A percentile compares a stretch with the other conserved stretches of the same genome.
Evolutionary conservation across 139 green algal genomes (phyloP).

Genomic region (Chlamydomonas sp.): DNA sequence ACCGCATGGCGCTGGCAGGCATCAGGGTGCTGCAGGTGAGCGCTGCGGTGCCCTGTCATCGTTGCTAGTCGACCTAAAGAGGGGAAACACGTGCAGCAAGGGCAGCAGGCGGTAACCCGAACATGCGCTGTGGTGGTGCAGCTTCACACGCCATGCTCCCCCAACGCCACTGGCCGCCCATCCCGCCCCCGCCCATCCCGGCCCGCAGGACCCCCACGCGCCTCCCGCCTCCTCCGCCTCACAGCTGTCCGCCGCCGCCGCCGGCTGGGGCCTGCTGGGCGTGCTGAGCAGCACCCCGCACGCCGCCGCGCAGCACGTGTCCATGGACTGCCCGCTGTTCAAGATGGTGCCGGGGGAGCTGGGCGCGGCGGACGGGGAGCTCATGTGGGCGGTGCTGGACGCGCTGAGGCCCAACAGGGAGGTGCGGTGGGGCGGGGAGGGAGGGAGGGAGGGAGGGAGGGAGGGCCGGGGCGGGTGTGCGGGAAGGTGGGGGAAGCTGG

Average conservation of each 20-base stretch:
- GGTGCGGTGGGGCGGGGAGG: neutral
- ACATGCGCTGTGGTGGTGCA: too few species aligned
- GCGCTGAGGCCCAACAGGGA: conserved; percentile 26
- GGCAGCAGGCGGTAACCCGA: too few species aligned
- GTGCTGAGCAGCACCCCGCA: neutral
- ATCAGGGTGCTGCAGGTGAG: neutral
- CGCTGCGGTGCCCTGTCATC: neutral
- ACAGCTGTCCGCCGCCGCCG: neutral
- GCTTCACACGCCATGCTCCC: too few species aligned
- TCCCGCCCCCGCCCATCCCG: too few species aligned
- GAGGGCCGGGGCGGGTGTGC: too few species aligned
- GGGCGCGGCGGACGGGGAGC: neutral
- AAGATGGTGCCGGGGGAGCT: conserved; percentile 9
- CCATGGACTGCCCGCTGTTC: conserved; percentile 44
- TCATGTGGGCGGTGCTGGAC: conserved; percentile 46
- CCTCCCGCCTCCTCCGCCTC: too few species aligned
- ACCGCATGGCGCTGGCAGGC: neutral
- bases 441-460: neutral
- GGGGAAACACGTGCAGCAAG: too few species aligned
- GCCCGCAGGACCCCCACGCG: too few species aligned
- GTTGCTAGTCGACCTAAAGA: too few species aligned
- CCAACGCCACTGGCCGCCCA: too few species aligned
- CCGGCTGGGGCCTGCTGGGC: neutral
- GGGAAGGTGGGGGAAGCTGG: too few species aligned
- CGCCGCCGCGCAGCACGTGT: neutral